These are phyloP conservation scores for Baorangia bicolor DNA, from an alignment of 768 basidiomycete genomes.

Conservation along the genomic window DNA sequence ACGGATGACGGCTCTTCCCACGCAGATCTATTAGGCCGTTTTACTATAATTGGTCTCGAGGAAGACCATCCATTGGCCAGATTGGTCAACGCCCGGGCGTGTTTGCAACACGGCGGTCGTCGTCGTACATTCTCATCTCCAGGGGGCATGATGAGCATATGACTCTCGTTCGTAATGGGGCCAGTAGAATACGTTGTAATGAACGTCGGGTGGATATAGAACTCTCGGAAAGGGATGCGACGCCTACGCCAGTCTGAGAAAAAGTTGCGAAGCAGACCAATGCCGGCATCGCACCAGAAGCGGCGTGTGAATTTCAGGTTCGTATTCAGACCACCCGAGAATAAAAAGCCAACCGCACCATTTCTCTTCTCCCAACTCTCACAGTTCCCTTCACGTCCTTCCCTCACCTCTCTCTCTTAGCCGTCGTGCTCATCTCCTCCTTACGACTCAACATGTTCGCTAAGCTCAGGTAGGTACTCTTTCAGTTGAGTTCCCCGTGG, in stretches of 20 bases:
- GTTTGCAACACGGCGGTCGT: not conserved
- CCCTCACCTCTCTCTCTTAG: constrained; percentile 4
- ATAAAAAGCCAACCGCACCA: constrained; percentile 21
- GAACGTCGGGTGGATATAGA: constrained; percentile 9
- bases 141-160: not conserved
- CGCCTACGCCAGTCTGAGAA: constrained; percentile 15
- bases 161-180: not conserved
- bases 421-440: not conserved
- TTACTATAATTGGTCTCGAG: not conserved
- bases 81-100: not conserved
- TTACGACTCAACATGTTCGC: constrained; percentile 46
- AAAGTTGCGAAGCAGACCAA: constrained; percentile 2
- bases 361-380: constrained; percentile 2
- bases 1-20: constrained; percentile 15
- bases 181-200: constrained; percentile 6
- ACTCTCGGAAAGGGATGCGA: constrained; percentile 1
- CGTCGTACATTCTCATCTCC: constrained; percentile 1
- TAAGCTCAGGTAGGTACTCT: constrained; percentile 43
- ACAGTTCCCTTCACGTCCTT: constrained; percentile 19
- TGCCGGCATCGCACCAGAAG: constrained; percentile 21
- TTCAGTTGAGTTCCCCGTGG: rapidly evolving
- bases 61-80: not conserved
- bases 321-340: constrained; percentile 4
- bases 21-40: constrained; percentile 33
- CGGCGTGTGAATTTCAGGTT: constrained; percentile 24